phyloP scores from a whole-genome alignment of 805 yeast species.

The Priceomyces melissophilus region DNA sequence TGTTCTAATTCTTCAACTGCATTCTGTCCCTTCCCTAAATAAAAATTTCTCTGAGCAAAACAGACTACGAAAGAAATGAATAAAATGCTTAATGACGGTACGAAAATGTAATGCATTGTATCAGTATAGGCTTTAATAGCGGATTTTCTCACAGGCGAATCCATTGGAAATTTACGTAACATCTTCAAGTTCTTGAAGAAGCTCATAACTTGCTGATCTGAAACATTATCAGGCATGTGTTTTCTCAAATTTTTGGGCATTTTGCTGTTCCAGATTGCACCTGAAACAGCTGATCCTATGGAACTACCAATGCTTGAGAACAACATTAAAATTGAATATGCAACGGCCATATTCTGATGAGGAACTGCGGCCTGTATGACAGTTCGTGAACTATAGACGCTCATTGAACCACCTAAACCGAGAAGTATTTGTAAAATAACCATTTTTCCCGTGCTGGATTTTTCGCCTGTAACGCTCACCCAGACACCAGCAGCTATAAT shows the following conservation, averaged over 20 bases:
- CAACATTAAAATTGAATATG: constrained; percentile 31
- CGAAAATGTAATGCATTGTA: constrained; percentile 23
- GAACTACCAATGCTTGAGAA: constrained; percentile 36
- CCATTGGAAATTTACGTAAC: constrained; percentile 20
- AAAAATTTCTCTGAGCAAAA: constrained; percentile 31
- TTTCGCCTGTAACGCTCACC: constrained; percentile 1
- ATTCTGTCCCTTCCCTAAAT: constrained; percentile 34
- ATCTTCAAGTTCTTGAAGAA: constrained; percentile 19
- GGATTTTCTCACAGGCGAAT: constrained; percentile 24
- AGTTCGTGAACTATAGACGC: constrained; percentile 31
- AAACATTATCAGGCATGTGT: constrained; percentile 20
- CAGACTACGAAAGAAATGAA: constrained; percentile 24
- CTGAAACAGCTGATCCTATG: constrained; percentile 38
- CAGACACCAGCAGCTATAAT: neutral
- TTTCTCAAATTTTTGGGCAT: constrained; percentile 25
- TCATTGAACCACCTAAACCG: constrained; percentile 40
- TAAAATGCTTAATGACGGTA: constrained; percentile 24
- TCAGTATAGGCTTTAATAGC: constrained; percentile 29
- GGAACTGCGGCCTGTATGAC: constrained; percentile 42
- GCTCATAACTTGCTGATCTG: constrained; percentile 14
- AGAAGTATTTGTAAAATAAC: constrained; percentile 30
- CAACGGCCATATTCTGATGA: constrained; percentile 39
- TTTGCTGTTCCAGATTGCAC: constrained; percentile 29
- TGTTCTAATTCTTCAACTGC: constrained; percentile 19
- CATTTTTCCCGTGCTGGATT: constrained; percentile 22